These are phyloP conservation scores for Malus hybrid DNA, from an alignment of 331 rosid genomes.

Conservation along the genomic window DNA sequence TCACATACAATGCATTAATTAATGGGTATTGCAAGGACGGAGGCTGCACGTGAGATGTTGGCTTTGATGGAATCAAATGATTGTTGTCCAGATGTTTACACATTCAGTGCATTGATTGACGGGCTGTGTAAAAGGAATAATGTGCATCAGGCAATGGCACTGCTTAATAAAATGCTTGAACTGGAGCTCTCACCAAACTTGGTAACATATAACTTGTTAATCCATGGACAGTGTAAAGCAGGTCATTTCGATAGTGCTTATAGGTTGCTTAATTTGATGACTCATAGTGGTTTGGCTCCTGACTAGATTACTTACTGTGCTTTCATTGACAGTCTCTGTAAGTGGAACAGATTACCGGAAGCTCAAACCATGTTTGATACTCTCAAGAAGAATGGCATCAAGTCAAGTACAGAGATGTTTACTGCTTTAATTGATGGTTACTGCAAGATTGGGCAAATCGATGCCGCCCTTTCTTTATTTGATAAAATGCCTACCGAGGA, in stretches of 20 bases:
- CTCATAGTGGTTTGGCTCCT: neutral
- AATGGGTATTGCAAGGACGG: conserved; percentile 1
- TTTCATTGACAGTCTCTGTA: neutral
- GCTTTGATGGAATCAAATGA: neutral
- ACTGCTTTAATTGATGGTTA: conserved; percentile 5
- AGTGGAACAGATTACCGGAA: neutral
- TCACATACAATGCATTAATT: neutral
- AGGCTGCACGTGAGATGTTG: neutral
- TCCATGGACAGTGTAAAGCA: conserved; percentile 2
- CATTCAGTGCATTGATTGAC: neutral
- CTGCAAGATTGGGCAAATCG: conserved; percentile 7
- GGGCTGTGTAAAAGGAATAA: neutral
- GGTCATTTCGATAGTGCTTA: neutral
- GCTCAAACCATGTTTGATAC: neutral
- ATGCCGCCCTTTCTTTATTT: conserved; percentile 1
- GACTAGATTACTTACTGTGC: neutral
- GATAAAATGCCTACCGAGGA: conserved; percentile 1
- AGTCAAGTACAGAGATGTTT: neutral
- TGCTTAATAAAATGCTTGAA: neutral
- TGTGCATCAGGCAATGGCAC: neutral
- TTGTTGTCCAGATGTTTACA: neutral
- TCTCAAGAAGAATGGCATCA: neutral
- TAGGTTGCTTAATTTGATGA: neutral
- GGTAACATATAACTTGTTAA: neutral
- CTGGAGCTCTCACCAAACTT: neutral